Percentiles rank a stretch among this genome's conserved stretches.
These are phyloP conservation scores for Sanghuangporus sanghuang DNA, from an alignment of 1,284 basidiomycete species.

Conservation along the genomic window DNA sequence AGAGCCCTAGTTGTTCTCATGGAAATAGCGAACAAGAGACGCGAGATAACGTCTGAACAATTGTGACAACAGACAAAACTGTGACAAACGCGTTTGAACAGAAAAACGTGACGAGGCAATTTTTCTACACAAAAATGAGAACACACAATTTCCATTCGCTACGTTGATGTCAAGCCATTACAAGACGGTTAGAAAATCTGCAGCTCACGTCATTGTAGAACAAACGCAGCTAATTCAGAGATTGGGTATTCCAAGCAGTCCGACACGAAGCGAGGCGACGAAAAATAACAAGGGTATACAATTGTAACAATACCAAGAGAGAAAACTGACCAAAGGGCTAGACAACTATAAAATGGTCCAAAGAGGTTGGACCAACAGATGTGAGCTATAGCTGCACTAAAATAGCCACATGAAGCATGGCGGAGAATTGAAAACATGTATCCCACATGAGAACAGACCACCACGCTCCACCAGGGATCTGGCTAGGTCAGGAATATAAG, in stretches of 20 bases:
- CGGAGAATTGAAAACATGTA: not conserved
- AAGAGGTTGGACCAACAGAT: not conserved
- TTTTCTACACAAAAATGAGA: not conserved
- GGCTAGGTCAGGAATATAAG: not conserved
- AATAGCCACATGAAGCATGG: not conserved
- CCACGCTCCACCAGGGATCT: slow-evolving; percentile 10
- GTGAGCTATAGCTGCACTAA: not conserved
- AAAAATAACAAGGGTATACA: not conserved
- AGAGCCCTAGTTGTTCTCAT: slow-evolving; percentile 9
- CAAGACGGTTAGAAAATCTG: not conserved
- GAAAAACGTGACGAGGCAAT: no score
- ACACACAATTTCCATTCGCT: not conserved
- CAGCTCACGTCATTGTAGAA: not conserved
- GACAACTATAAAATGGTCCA: not conserved
- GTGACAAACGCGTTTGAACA: no score
- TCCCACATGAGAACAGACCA: slow-evolving; percentile 1
- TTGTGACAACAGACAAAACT: not conserved
- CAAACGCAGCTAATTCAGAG: not conserved
- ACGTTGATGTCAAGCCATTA: not conserved
- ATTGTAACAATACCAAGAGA: not conserved
- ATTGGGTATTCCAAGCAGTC: not conserved
- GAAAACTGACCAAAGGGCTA: not conserved
- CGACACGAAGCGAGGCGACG: not conserved
- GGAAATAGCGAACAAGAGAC: not conserved
- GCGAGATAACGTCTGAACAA: not conserved